Percentiles rank a stretch among this genome's conserved stretches.
Evolutionary conservation across 2,329 filamentous ascomycete species (phyloP).

Genomic region (Thermochaetoides dissita): DNA sequence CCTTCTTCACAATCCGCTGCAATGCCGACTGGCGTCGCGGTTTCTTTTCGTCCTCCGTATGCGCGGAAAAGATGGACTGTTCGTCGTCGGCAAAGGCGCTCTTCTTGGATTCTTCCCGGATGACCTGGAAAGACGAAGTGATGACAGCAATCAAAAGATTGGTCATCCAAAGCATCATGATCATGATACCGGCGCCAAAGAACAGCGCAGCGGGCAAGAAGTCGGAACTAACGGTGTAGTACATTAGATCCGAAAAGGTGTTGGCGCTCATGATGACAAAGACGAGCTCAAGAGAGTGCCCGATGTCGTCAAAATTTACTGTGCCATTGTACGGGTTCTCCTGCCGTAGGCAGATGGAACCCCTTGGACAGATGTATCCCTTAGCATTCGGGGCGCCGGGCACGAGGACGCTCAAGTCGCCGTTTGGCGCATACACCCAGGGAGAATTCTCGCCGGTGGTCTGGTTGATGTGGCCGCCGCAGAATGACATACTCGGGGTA

Average conservation of each 20-base stretch:
- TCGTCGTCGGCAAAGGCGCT: constrained; percentile 79
- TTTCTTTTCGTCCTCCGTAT: constrained; percentile 24
- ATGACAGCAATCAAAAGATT: constrained; percentile 94
- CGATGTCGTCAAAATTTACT: constrained; percentile 87
- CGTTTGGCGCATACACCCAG: constrained; percentile 44
- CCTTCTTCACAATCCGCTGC: constrained; percentile 62
- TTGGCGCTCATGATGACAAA: constrained; percentile 99
- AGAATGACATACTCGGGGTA: constrained; percentile 59
- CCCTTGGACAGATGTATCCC: constrained; percentile 74
- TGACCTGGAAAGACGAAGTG: constrained; percentile 95
- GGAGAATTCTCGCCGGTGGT: constrained; percentile 42
- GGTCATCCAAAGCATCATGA: constrained; percentile 91
- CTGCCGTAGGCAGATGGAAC: constrained; percentile 71
- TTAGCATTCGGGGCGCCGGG: constrained; percentile 47
- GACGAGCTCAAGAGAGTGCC: constrained; percentile 81
- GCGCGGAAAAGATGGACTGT: constrained; percentile 26
- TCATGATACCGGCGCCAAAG: constrained; percentile 61
- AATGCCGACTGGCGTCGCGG: constrained; percentile 33
- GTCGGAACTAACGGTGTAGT: constrained; percentile 82
- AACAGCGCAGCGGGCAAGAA: constrained; percentile 76
- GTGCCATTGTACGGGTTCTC: constrained; percentile 70
- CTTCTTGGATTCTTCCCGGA: constrained; percentile 85
- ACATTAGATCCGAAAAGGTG: constrained; percentile 89
- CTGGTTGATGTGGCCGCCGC: constrained; percentile 65
- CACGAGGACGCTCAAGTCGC: constrained; percentile 26